These are phyloP conservation scores for Phytopythium chamaehyphon DNA, from an alignment of 352 stramenopile genomes.

Conservation along the genomic window DNA sequence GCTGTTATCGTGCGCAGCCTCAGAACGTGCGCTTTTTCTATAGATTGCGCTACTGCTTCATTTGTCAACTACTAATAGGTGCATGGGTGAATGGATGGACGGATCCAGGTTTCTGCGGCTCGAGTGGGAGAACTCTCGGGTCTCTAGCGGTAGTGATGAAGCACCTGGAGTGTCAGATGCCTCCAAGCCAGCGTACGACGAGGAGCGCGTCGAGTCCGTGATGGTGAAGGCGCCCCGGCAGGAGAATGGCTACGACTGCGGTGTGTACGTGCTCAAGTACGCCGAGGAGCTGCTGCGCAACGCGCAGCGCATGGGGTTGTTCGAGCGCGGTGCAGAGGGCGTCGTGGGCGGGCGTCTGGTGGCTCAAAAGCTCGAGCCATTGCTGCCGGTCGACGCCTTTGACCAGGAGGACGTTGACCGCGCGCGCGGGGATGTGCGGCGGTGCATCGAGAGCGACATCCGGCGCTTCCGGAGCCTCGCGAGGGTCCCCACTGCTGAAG, in stretches of 20 bases:
- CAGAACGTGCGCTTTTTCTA: constrained; percentile 40
- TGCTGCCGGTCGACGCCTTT: constrained; percentile 39
- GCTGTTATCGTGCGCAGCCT: constrained; percentile 51
- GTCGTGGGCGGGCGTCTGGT: constrained; percentile 35
- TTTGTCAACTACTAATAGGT: constrained; percentile 1
- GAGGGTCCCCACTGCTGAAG: not conserved
- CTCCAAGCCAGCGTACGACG: constrained; percentile 22
- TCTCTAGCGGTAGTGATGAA: not conserved
- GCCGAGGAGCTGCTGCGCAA: constrained; percentile 53
- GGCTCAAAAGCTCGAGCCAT: constrained; percentile 29
- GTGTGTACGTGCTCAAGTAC: constrained; percentile 64
- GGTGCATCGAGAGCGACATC: constrained; percentile 28
- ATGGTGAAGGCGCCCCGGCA: constrained; percentile 45
- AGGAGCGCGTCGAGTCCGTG: constrained; percentile 28
- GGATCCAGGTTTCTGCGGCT: constrained; percentile 48
- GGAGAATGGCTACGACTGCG: constrained; percentile 63
- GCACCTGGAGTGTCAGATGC: constrained; percentile 5
- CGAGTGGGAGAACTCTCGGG: constrained; percentile 38
- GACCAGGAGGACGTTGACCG: constrained; percentile 31
- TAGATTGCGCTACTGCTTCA: too few species aligned
- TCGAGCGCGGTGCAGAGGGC: constrained; percentile 17
- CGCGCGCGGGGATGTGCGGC: constrained; percentile 26
- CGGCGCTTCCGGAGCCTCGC: not conserved
- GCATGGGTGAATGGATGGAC: constrained; percentile 7
- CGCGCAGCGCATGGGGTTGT: constrained; percentile 17